Conservation (phyloP, 148 eudicot species). For the Arbutus unedo region DNA sequence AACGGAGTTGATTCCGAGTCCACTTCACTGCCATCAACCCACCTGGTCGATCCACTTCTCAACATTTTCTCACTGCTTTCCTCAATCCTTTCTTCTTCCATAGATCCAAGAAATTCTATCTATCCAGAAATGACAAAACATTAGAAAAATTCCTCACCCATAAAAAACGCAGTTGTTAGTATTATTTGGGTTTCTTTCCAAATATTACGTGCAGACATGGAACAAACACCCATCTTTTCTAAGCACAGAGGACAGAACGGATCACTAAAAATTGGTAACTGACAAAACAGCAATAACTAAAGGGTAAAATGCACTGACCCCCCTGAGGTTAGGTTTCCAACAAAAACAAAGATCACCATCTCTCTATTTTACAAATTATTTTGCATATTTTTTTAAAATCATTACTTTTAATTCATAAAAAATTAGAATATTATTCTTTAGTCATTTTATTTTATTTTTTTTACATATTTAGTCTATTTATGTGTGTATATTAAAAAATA, state of each 20-base stretch:
- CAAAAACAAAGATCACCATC: too few species aligned
- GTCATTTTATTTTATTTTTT: too few species aligned
- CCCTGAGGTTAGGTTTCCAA: too few species aligned
- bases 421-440: too few species aligned
- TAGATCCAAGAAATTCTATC: slow-evolving; percentile 15
- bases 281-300: background rate
- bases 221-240: background rate
- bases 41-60: slow-evolving; percentile 42
- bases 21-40: slow-evolving; percentile 98
- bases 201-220: background rate
- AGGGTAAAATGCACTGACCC: background rate
- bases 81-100: slow-evolving; percentile 62
- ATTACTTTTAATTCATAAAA: too few species aligned
- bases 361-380: too few species aligned
- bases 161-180: background rate
- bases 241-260: background rate
- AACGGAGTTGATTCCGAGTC: slow-evolving; percentile 55
- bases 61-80: slow-evolving; percentile 46
- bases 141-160: background rate
- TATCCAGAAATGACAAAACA: background rate
- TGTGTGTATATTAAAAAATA: too few species aligned
- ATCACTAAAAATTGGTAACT: background rate
- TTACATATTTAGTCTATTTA: too few species aligned
- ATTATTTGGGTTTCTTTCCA: background rate
- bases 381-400: too few species aligned